Base-by-base conservation (phyloP, 1,284 basidiomycete species). In the Cutaneotrichosporon mucoides region DNA sequence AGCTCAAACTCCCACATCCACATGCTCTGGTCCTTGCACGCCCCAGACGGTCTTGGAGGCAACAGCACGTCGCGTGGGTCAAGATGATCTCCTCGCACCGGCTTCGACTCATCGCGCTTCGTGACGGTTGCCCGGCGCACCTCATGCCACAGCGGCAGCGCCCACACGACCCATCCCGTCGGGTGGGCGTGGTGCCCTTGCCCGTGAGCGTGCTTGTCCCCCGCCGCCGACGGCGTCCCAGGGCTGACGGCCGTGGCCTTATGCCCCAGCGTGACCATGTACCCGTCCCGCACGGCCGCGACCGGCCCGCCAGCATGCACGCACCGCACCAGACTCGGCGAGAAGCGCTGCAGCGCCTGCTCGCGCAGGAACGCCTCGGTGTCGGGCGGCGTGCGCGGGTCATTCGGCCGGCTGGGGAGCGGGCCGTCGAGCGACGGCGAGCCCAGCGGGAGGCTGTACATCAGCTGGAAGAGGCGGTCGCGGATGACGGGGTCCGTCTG, bases 1-100 rank as follows among this genome's bases (percentile, higher is more conserved):
- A 48, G n/a, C 15, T 56, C 50, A 35, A 35, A 60, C 9, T 56
- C 50, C 54, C 59, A 60, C 15, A 6, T 52, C 59, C 54, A 60
- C 34, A 60, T 38, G 13, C 37, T n/a, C 36, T 56, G 59, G 13
- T 47, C 36, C 5, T 16, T 37, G 15, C 9, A 1, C 2, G 50
- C 59, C 5, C 44, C 54, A 2, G 49, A 15, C 3, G 57, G 57
- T 5, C 57, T 37, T 1, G 52, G 57, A 4, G 52, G 41, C 34
- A 59, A 13, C 1, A 34, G 36, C 12, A 58, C 15, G 16, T 60
- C 53, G 9, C 50, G 43, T 2, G 13, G 15, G 8, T 38, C 10
- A 9, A 56, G 44, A 5, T 46, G 42, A 46, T 55, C 57, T 10
- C n/a, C 43, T 7, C 42, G 40, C 0, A 37, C 15, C 0, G 10